phyloP scores from a whole-genome alignment of 75 land plant genomes.

The Adiantum capillusveneris region DNA sequence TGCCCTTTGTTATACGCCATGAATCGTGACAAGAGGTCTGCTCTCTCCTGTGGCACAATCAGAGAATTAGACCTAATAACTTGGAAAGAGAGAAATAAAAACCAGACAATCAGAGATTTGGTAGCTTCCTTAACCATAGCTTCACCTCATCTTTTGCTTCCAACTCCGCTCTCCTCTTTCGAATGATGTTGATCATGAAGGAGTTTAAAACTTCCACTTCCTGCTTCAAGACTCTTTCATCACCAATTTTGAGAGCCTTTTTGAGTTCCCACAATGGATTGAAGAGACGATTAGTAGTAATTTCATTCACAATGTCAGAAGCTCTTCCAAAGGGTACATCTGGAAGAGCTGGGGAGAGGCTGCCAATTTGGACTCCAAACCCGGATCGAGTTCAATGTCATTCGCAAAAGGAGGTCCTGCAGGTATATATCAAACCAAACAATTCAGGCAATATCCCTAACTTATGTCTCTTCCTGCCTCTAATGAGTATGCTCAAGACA shows the following conservation, averaged over 20 bases:
- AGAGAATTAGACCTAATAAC: too few relatives aligned
- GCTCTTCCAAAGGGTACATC: conserved; percentile 20
- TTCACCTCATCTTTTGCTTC: background rate
- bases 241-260: conserved; percentile 7
- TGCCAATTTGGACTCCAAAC: conserved; percentile 21
- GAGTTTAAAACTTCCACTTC: background rate
- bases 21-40: too few relatives aligned
- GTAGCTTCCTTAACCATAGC: too few relatives aligned
- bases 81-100: too few relatives aligned
- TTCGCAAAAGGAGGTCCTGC: conserved; percentile 19
- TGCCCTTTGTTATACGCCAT: too few relatives aligned
- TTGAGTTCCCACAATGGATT: too few relatives aligned
- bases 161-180: conserved; percentile 14
- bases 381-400: conserved; percentile 27
- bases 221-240: conserved; percentile 1
- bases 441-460: too few relatives aligned
- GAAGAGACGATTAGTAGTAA: background rate
- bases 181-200: conserved; percentile 8
- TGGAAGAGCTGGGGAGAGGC: conserved; percentile 15
- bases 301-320: conserved; percentile 9
- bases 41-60: too few relatives aligned
- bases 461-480: too few relatives aligned
- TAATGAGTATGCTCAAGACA: too few relatives aligned
- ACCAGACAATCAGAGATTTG: too few relatives aligned
- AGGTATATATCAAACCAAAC: too few relatives aligned